Evolutionary conservation across 129 eudicot species (phyloP), one percentile per base, ranked within the genome.

Genomic region (Pittosporum tobira): DNA sequence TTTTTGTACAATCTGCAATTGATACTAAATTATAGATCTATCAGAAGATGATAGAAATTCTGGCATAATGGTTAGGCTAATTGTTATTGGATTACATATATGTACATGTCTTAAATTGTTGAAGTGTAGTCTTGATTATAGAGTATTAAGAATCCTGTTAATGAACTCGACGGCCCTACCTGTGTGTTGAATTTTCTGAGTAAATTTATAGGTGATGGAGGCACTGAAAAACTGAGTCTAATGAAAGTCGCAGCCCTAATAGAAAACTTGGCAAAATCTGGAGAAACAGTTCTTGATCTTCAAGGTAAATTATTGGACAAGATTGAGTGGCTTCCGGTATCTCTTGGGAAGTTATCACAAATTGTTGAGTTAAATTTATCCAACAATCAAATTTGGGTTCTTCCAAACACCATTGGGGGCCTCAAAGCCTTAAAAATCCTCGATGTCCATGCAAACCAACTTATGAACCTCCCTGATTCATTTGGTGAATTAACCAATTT

Each of bases 171-270:
- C 1, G 10, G 40, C 4, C 20, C 47, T 47, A 29, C 29, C 19
- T 38, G 11, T 31, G 21, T 48, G 13, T 47, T 62, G 45, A n/a
- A n/a, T 22, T 27, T 65, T 30, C 48, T 48, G 60, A 28, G 37
- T 71, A 77, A 65, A 62, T 62, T 54, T 64, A 14, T 51, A 79
- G 77, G 84, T 53, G 70, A 59, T 27, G 78, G 64, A 50, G 76
- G 73, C 47, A 15, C 47, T 49, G 87, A 86, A 65, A 83, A 83
- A 64, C 23, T 85, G 55, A 83, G 85, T 62, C 56, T 90, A 62
- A 71, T 83, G 79, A 68, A 86, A 69, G 82, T 90, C 57, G 94
- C 95, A 43, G 94, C 95, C 55, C 61, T 80, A 48, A 77, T 90
- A 26, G 98, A 90, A 76, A 66, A 50, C 34, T 64, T 65, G 52